Conservation (phyloP, 2,329 filamentous ascomycete species). For the Arthroderma uncinatum region DNA sequence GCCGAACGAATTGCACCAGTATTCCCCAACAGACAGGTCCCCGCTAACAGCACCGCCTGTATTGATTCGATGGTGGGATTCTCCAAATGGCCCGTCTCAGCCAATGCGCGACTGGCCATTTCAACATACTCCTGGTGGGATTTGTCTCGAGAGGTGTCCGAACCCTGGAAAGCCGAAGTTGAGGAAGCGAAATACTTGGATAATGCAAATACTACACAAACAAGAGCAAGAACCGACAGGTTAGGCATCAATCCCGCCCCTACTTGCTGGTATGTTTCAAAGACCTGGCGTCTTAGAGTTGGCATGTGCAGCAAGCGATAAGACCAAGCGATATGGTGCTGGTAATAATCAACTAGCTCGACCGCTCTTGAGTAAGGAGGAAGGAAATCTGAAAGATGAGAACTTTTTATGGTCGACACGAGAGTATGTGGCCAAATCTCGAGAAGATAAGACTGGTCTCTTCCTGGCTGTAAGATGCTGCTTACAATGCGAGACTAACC, state of each 20-base stretch:
- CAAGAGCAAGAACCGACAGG: conserved; percentile 9
- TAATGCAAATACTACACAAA: conserved; percentile 22
- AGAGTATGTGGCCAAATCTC: not conserved
- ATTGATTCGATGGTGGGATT: conserved; percentile 25
- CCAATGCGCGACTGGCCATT: conserved; percentile 23
- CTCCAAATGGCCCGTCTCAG: conserved; percentile 23
- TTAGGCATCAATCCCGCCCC: conserved; percentile 13
- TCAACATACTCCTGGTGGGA: conserved; percentile 22
- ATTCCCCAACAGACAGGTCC: conserved; percentile 4
- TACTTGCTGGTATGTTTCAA: conserved; percentile 21
- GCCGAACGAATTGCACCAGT: conserved; percentile 4
- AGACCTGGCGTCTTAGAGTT: conserved; percentile 19
- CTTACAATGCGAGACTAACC: not conserved
- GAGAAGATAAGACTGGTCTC: not conserved
- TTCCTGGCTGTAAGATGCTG: not conserved
- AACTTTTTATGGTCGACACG: conserved; percentile 5
- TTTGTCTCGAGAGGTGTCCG: conserved; percentile 14
- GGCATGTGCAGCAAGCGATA: conserved; percentile 29
- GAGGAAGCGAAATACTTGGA: conserved; percentile 28
- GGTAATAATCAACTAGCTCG: conserved; percentile 25
- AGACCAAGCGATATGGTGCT: conserved; percentile 25
- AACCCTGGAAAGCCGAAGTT: conserved; percentile 10
- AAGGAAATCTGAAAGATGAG: conserved; percentile 19
- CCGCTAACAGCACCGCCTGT: conserved; percentile 18
- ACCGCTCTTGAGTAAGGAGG: conserved; percentile 24